Evolutionary conservation across 2,329 filamentous ascomycete genomes (phyloP).

Genomic region (Fonsecaea monophora): DNA sequence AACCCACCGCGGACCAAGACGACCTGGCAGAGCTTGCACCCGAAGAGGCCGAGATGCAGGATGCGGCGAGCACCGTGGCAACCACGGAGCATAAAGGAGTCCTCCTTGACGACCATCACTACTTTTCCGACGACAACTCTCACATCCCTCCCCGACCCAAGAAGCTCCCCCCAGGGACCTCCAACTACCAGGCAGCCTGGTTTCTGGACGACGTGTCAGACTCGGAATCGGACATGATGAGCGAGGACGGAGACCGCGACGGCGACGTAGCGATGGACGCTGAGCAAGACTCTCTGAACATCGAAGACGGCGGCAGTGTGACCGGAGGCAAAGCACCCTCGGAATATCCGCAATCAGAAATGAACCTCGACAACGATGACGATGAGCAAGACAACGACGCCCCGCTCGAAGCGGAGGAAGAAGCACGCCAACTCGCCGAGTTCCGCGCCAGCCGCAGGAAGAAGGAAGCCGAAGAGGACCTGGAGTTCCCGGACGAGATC

Average conservation of each 20-base stretch:
- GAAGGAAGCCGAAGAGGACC: slow-evolving; percentile 84
- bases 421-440: slow-evolving; percentile 78
- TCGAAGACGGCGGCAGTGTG: slow-evolving; percentile 55
- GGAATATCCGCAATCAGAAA: slow-evolving; percentile 92
- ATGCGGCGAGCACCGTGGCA: slow-evolving; percentile 63
- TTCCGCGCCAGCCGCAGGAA: slow-evolving; percentile 76
- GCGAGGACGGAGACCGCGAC: slow-evolving; percentile 70
- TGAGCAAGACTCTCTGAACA: slow-evolving; percentile 58
- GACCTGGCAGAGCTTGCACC: slow-evolving; percentile 83
- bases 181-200: slow-evolving; percentile 93
- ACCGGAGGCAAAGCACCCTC: slow-evolving; percentile 77
- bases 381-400: slow-evolving; percentile 77
- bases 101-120: slow-evolving; percentile 93
- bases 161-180: slow-evolving; percentile 86
- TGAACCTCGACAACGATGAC: slow-evolving; percentile 79
- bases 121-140: slow-evolving; percentile 87
- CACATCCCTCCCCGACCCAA: slow-evolving; percentile 69
- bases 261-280: slow-evolving; percentile 58
- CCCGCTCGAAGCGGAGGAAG: slow-evolving; percentile 65
- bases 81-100: slow-evolving; percentile 78
- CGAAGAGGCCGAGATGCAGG: slow-evolving; percentile 81
- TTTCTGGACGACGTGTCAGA: slow-evolving; percentile 82
- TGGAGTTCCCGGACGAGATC: slow-evolving; percentile 96
- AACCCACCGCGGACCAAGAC: slow-evolving; percentile 79
- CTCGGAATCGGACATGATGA: slow-evolving; percentile 82